Evolutionary conservation across 129 eudicot genomes (phyloP).

Genomic region (Arctium minus): DNA sequence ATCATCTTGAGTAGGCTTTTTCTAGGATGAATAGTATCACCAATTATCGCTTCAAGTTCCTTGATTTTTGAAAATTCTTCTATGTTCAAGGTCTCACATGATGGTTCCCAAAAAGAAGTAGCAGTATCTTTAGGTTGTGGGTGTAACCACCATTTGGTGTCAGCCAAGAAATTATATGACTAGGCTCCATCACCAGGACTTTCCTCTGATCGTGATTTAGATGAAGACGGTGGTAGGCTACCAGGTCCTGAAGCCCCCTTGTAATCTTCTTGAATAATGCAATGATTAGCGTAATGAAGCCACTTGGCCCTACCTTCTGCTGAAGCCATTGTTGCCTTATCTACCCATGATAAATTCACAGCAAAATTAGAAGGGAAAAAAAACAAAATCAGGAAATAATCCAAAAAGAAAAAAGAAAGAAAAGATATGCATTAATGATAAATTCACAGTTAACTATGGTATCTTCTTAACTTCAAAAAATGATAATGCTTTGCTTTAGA

Average conservation of each 20-base stretch:
- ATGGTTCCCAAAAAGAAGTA: conserved; percentile 26
- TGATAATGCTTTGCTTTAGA: not conserved
- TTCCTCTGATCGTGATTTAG: conserved; percentile 24
- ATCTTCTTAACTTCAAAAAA: not conserved
- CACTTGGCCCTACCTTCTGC: conserved; percentile 19
- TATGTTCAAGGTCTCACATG: conserved; percentile 16
- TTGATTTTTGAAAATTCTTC: conserved; percentile 20
- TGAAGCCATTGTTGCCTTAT: conserved; percentile 31
- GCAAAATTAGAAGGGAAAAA: not conserved
- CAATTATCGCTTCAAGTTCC: conserved; percentile 20
- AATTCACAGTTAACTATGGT: not conserved
- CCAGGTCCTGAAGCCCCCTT: not conserved
- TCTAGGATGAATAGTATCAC: conserved; percentile 15
- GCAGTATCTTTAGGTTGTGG: conserved; percentile 21
- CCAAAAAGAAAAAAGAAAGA: not conserved
- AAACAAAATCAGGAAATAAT: not conserved
- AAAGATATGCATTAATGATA: not conserved
- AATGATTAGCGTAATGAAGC: conserved; percentile 15
- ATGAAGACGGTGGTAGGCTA: conserved; percentile 32
- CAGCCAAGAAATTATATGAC: conserved; percentile 10
- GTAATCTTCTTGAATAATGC: conserved; percentile 19
- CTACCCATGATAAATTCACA: conserved; percentile 11
- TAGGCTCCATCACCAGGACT: conserved; percentile 23
- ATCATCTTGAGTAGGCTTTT: conserved; percentile 11
- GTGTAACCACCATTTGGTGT: conserved; percentile 40